Conservation (phyloP, 495 filamentous ascomycete genomes). For the Aspergillus mulundensis region DNA sequence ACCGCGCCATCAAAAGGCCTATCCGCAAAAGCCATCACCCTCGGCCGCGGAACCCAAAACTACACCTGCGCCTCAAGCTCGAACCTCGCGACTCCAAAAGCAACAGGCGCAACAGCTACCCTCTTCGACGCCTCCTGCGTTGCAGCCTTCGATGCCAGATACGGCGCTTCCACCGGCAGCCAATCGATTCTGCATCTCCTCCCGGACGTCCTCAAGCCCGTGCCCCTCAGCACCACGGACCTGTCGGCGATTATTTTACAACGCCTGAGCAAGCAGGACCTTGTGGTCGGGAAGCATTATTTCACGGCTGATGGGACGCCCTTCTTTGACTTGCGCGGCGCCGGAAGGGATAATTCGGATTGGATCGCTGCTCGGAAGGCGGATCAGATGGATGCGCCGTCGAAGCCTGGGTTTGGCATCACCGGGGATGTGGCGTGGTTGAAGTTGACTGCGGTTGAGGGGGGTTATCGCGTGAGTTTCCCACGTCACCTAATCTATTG, state of each 20-base stretch:
- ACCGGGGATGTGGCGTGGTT: slow-evolving; percentile 62
- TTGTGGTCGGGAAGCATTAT: slow-evolving; percentile 59
- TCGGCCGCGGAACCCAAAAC: slow-evolving; percentile 75
- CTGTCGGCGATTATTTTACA: slow-evolving; percentile 24
- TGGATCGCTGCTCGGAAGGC: slow-evolving; percentile 42
- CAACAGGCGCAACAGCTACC: slow-evolving; percentile 61
- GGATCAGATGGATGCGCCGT: slow-evolving; percentile 50
- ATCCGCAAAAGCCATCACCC: slow-evolving; percentile 55
- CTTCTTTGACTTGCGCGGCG: slow-evolving; percentile 53
- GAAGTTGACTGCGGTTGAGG: slow-evolving; percentile 43
- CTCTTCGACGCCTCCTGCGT: slow-evolving; percentile 60
- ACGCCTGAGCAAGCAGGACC: slow-evolving; percentile 17
- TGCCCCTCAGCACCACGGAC: slow-evolving; percentile 38
- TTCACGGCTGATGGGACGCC: slow-evolving; percentile 53
- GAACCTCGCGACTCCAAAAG: slow-evolving; percentile 26
- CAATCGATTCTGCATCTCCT: slow-evolving; percentile 25
- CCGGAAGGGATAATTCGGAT: slow-evolving; percentile 17
- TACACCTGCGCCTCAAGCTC: slow-evolving; percentile 55
- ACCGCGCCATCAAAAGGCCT: slow-evolving; percentile 41
- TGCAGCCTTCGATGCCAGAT: slow-evolving; percentile 19
- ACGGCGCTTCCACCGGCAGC: not conserved
- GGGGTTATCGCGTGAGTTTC: slow-evolving; percentile 38
- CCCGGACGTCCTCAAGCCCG: slow-evolving; percentile 30
- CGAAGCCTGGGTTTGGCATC: slow-evolving; percentile 15
- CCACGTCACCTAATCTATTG: not conserved